phyloP scores from a whole-genome alignment of 1,284 basidiomycete species.

The Apiotrichum laibachii region DNA sequence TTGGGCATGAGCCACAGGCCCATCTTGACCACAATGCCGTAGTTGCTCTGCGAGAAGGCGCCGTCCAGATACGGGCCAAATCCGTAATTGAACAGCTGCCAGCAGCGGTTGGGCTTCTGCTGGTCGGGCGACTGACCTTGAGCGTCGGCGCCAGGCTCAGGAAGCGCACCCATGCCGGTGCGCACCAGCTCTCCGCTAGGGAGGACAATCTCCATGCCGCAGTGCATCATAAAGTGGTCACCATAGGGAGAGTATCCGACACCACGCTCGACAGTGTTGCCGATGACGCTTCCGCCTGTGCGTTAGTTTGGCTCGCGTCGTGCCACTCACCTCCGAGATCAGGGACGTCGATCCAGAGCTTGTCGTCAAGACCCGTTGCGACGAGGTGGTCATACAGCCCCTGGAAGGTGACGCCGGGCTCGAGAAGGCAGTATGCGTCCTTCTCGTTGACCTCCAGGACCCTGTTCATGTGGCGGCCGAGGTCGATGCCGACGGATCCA shows the following conservation, averaged over 20 bases:
- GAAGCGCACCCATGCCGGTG: conserved; percentile 14
- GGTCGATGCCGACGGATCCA: conserved; percentile 9
- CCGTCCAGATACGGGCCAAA: conserved; percentile 15
- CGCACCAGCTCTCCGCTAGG: conserved; percentile 13
- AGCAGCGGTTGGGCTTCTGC: conserved; percentile 14
- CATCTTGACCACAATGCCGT: conserved; percentile 14
- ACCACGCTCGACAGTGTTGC: conserved; percentile 16
- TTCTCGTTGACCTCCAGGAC: conserved; percentile 15
- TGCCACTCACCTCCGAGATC: conserved; percentile 8
- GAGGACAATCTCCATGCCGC: conserved; percentile 12
- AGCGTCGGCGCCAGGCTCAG: conserved; percentile 7
- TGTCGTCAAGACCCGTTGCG: conserved; percentile 5
- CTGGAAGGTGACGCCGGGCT: conserved; percentile 15
- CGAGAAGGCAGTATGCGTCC: conserved; percentile 13
- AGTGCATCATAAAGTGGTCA: conserved; percentile 18
- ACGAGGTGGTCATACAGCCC: conserved; percentile 13
- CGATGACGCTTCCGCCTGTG: conserved; percentile 8
- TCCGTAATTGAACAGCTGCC: conserved; percentile 16
- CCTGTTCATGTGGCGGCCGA: conserved; percentile 13
- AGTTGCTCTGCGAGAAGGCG: conserved; percentile 16
- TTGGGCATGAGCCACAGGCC: conserved; percentile 14
- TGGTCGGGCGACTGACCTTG: conserved; percentile 5
- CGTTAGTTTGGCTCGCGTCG: too few relatives aligned
- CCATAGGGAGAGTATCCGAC: conserved; percentile 16
- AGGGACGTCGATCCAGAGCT: conserved; percentile 15